phyloP scores from a whole-genome alignment of 2,329 filamentous ascomycete genomes.

The Penicillium sp. region DNA sequence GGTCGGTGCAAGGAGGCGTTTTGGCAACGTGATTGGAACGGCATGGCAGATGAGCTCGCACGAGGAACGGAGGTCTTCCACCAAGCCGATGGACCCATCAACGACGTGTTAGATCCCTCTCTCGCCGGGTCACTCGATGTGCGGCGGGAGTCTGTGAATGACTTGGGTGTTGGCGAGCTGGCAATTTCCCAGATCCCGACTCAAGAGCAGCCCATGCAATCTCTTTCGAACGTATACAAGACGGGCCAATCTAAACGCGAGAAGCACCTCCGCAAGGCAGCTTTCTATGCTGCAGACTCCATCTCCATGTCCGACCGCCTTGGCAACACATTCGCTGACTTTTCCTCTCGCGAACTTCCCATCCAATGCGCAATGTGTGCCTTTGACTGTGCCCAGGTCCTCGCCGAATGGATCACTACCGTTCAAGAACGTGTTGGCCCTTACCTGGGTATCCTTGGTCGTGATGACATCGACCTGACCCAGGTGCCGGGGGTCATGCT shows the following conservation, averaged over 20 bases:
- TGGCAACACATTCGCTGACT: conserved; percentile 81
- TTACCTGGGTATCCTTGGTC: conserved; percentile 83
- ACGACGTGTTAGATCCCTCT: conserved; percentile 35
- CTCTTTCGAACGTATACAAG: conserved; percentile 36
- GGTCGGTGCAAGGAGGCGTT: conserved; percentile 88
- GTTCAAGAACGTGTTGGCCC: conserved; percentile 92
- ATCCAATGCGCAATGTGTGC: conserved; percentile 89
- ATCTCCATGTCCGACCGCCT: conserved; percentile 85
- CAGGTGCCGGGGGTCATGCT: conserved; percentile 87
- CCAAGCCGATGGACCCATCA: conserved; percentile 58
- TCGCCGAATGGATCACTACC: conserved; percentile 91
- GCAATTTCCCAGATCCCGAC: conserved; percentile 40
- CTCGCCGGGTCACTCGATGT: conserved; percentile 26
- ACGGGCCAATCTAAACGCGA: conserved; percentile 67
- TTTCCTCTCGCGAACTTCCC: conserved; percentile 79
- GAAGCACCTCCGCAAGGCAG: conserved; percentile 87
- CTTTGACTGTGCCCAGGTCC: conserved; percentile 90
- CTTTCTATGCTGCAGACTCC: conserved; percentile 90
- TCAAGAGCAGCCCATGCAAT: conserved; percentile 36
- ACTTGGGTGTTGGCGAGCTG: conserved; percentile 40
- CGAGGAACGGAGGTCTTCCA: conserved; percentile 74
- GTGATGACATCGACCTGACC: conserved; percentile 74
- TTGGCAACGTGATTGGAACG: conserved; percentile 91
- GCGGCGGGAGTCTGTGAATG: conserved; percentile 39
- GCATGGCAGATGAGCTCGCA: conserved; percentile 83